Evolutionary conservation across 1,284 basidiomycete species (phyloP), one percentile per base, ranked within the genome.

Genomic region (Bondarzewia mesenterica): DNA sequence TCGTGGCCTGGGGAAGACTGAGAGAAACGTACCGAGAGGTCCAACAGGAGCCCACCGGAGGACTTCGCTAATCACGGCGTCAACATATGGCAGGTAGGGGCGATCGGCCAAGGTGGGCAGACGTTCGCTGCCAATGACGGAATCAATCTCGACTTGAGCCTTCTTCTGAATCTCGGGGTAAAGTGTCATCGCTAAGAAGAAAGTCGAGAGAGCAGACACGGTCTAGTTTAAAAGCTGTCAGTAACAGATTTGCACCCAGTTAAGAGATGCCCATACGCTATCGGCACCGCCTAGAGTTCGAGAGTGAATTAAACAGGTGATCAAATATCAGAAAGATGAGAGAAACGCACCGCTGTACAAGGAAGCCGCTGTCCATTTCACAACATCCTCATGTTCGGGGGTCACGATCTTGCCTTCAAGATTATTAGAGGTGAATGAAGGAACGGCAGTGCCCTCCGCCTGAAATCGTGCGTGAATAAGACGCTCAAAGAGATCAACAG

Each of bases 151-250:
- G 3, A 47, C 54, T 45, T 65, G 63, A 1, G 64, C 65, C 41
- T 57, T 58, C 42, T 47, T 49, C 49, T 67, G 64, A 1, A 60
- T 53, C 15, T 64, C 59, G 0, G 65, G 66, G 48, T 60, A 50
- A 7, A 62, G 51, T 21, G 58, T 57, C 63, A 68, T 66, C 7
- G 62, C 60, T 10, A 62, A 56, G 51, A 62, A 58, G 56, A 63
- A 63, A 14, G 55, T 50, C 44, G 53, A 42, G 25, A 60, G 50
- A 1, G 58, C 44, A 7, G 60, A 61, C 10, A 60, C 58, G 6
- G 61, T 63, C 63, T 63, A 39, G 6, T 5, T 5, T 10, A 22
- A 38, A 10, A 20, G 2, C 16, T 29, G 21, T 22, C 42, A 45
- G 29, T 15, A 48, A 27, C 40, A 48, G n/a, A 7, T 16, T 45